Percentiles rank a stretch among this genome's conserved stretches.
Evolutionary conservation across 139 green algal genomes (phyloP).

Genomic region (Picochlorum sp.): DNA sequence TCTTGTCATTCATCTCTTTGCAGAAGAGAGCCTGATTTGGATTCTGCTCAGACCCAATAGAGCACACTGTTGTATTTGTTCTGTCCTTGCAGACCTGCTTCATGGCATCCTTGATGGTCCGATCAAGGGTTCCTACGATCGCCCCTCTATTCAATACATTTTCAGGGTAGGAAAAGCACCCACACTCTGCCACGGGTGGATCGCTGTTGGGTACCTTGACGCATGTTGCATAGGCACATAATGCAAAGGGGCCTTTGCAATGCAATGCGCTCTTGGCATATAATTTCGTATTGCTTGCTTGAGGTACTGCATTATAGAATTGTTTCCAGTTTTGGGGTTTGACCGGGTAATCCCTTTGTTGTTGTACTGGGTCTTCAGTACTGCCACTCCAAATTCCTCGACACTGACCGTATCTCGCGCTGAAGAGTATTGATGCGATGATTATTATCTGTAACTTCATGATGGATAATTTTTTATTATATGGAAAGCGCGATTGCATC

Average conservation of each 20-base stretch:
- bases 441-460: too few species aligned
- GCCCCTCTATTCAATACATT: not conserved
- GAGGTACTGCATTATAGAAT: not conserved
- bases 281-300: not conserved
- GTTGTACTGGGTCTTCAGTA: not conserved
- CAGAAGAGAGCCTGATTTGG: not conserved
- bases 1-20: not conserved
- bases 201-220: not conserved
- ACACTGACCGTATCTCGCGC: too few species aligned
- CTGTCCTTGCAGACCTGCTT: not conserved
- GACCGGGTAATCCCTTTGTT: not conserved
- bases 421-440: too few species aligned
- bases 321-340: not conserved
- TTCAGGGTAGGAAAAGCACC: not conserved
- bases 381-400: too few species aligned
- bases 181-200: not conserved
- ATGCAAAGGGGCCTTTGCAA: not conserved
- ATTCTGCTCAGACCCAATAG: not conserved
- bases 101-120: not conserved
- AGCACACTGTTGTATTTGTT: too few species aligned
- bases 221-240: not conserved
- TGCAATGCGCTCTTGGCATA: not conserved
- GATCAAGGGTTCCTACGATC: not conserved
- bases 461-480: too few species aligned
- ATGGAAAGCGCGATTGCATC: too few species aligned